These are phyloP conservation scores for Neoboletus brunneissimus DNA, from an alignment of 768 basidiomycete genomes.

Conservation along the genomic window DNA sequence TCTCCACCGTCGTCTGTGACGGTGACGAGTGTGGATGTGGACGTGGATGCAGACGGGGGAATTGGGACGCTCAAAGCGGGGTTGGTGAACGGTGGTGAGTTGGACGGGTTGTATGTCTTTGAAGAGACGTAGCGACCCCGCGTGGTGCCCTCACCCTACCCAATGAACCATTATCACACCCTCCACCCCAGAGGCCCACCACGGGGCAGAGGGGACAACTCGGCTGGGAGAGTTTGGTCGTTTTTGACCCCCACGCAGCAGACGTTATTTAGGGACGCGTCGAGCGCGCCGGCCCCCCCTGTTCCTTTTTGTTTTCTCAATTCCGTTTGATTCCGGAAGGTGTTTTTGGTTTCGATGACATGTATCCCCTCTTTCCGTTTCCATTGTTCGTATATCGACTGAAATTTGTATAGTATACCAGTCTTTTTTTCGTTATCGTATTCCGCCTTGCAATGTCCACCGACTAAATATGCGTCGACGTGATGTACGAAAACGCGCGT, in stretches of 20 bases:
- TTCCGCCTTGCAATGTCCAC: neutral
- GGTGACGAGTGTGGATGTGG: constrained; percentile 18
- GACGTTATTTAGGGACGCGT: constrained; percentile 1
- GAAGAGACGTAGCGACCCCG: constrained; percentile 16
- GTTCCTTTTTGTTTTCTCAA: neutral
- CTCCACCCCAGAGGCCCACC: constrained; percentile 1
- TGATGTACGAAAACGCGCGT: too few species aligned
- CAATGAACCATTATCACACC: neutral
- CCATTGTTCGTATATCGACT: constrained; percentile 9
- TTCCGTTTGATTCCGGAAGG: constrained; percentile 2
- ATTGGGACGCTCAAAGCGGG: constrained; percentile 25
- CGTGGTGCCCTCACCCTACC: neutral
- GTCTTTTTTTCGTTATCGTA: neutral
- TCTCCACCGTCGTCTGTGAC: constrained; percentile 25
- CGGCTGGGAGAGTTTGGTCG: neutral
- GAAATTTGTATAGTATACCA: constrained; percentile 25
- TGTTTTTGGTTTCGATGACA: neutral
- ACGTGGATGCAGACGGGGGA: constrained; percentile 17
- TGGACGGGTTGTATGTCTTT: constrained; percentile 34
- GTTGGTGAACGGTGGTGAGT: constrained; percentile 29
- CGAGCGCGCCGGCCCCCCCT: constrained; percentile 1
- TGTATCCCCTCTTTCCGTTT: constrained; percentile 1
- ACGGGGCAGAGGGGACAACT: constrained; percentile 7
- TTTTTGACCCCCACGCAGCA: neutral
- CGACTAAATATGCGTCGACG: too few species aligned